Conservation (phyloP, 345 rosid species). For the Brassica incana region DNA sequence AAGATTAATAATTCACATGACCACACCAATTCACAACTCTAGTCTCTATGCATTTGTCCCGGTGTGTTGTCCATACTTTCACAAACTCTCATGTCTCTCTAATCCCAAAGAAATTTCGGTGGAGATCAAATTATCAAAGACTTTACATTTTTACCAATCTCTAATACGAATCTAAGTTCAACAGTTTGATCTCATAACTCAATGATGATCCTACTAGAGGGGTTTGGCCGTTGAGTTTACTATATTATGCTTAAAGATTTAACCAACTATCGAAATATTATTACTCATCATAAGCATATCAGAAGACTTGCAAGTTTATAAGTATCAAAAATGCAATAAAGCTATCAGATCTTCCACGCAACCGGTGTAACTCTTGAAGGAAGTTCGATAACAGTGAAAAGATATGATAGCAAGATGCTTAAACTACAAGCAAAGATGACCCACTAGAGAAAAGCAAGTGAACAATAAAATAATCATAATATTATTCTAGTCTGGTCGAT, state of each 20-base stretch:
- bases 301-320: not conserved
- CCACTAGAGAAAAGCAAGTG: conserved; percentile 31
- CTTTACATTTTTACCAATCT: not conserved
- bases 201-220: not conserved
- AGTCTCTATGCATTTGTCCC: conserved; percentile 44
- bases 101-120: conserved; percentile 26
- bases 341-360: not conserved
- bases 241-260: not conserved
- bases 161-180: not conserved
- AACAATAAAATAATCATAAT: conserved; percentile 15
- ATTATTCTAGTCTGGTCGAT: conserved; percentile 23
- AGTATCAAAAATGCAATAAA: not conserved
- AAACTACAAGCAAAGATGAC: conserved; percentile 35
- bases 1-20: conserved; percentile 36
- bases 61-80: conserved; percentile 32
- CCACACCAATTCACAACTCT: conserved; percentile 28
- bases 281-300: not conserved
- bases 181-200: not conserved
- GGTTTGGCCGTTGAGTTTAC: conserved; percentile 6
- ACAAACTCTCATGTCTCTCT: conserved; percentile 37
- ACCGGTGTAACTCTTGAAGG: not conserved
- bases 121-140: conserved; percentile 8
- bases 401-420: conserved; percentile 37
- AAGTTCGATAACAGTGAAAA: conserved; percentile 7
- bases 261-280: not conserved